Evolutionary conservation across 2,329 filamentous ascomycete species (phyloP).

Genomic region (Pestalotiopsis sp.): DNA sequence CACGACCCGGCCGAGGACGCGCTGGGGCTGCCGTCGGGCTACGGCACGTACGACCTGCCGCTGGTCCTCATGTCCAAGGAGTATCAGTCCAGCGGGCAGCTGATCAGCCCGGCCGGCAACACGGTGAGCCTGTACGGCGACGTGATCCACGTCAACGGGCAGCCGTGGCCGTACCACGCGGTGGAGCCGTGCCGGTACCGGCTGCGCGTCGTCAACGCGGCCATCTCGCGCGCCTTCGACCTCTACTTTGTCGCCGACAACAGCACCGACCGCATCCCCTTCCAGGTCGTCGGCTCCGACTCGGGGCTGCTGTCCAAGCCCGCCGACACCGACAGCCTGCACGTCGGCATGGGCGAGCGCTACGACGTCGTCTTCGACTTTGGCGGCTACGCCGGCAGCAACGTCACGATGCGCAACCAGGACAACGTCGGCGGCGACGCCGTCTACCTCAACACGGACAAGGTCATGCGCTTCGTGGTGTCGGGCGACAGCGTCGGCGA

Average conservation of each 20-base stretch:
- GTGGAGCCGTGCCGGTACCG: conserved; percentile 65
- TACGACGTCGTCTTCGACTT: conserved; percentile 64
- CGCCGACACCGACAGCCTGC: conserved; percentile 42
- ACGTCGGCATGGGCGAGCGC: conserved; percentile 57
- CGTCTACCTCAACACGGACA: conserved; percentile 54
- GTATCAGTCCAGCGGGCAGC: conserved; percentile 53
- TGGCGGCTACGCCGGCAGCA: conserved; percentile 46
- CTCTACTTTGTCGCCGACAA: conserved; percentile 46
- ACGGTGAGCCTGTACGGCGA: conserved; percentile 55
- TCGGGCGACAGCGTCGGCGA: conserved; percentile 33
- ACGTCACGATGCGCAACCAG: conserved; percentile 39
- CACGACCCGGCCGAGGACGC: conserved; percentile 50
- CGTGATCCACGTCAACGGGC: conserved; percentile 59
- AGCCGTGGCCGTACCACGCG: conserved; percentile 61
- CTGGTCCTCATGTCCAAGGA: conserved; percentile 52
- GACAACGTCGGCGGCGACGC: conserved; percentile 43
- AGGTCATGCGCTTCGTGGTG: conserved; percentile 56
- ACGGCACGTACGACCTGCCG: conserved; percentile 56
- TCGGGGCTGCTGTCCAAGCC: conserved; percentile 51
- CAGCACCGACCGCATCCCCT: conserved; percentile 37
- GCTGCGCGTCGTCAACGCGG: conserved; percentile 54
- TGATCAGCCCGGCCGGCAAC: conserved; percentile 48
- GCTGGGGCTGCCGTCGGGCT: conserved; percentile 49
- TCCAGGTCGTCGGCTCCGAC: conserved; percentile 58
- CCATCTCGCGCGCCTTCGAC: conserved; percentile 49